phyloP scores from a whole-genome alignment of 2,329 filamentous ascomycete genomes.

The Diaporthe australafricana region DNA sequence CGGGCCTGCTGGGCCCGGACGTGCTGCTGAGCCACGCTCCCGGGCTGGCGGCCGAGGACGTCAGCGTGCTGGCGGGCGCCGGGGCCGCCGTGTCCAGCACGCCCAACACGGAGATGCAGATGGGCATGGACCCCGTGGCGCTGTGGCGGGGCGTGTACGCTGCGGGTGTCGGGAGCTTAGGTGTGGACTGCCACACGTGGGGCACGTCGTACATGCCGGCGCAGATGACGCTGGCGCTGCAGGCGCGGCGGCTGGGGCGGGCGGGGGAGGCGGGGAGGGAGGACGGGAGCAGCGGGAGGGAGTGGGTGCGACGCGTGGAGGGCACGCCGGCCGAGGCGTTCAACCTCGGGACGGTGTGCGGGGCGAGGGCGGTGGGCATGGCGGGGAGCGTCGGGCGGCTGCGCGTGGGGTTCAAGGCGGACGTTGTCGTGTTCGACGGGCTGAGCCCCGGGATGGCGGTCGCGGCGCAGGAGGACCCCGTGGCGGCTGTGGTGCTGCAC shows the following conservation, averaged over 20 bases:
- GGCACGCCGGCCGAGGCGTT: constrained; percentile 56
- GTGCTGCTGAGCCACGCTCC: constrained; percentile 56
- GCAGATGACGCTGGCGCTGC: constrained; percentile 49
- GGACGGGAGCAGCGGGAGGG: constrained; percentile 38
- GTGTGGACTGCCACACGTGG: constrained; percentile 50
- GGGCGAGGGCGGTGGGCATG: constrained; percentile 56
- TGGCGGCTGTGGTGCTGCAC: constrained; percentile 56
- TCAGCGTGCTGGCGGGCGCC: constrained; percentile 47
- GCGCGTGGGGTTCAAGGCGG: constrained; percentile 58
- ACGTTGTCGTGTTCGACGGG: constrained; percentile 60
- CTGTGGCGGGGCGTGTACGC: constrained; percentile 46
- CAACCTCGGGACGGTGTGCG: constrained; percentile 61
- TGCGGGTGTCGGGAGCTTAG: constrained; percentile 44
- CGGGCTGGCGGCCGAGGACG: constrained; percentile 48
- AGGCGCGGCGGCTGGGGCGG: constrained; percentile 45
- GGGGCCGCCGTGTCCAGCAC: constrained; percentile 55
- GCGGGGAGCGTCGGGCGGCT: constrained; percentile 56
- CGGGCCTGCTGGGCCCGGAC: constrained; percentile 54
- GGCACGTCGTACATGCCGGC: constrained; percentile 45
- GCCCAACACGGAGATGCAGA: constrained; percentile 63
- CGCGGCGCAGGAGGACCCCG: constrained; percentile 53
- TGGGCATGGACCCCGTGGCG: constrained; percentile 53
- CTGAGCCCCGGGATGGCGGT: constrained; percentile 49
- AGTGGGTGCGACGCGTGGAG: constrained; percentile 43
- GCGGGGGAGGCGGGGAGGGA: constrained; percentile 44